Evolutionary conservation across 2,329 filamentous ascomycete species (phyloP).

Genomic region (Colletotrichum sp.): DNA sequence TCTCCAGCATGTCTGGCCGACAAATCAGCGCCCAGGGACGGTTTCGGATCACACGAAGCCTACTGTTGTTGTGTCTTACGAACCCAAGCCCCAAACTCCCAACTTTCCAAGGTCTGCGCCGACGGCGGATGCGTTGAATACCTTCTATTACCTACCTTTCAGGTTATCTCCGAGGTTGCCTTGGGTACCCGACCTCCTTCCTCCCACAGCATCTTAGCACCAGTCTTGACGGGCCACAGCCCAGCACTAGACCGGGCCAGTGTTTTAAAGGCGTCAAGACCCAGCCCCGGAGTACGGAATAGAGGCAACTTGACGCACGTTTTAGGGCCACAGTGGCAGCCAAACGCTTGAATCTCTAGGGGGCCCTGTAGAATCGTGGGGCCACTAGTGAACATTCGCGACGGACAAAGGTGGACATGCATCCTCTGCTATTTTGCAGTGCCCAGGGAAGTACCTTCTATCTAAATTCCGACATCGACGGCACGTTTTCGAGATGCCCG

Average conservation of each 20-base stretch:
- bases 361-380: conserved; percentile 4
- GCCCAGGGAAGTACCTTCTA: conserved; percentile 5
- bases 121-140: not conserved
- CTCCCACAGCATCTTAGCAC: not conserved
- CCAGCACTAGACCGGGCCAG: conserved; percentile 14
- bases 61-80: not conserved
- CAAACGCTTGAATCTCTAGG: not conserved
- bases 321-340: conserved; percentile 12
- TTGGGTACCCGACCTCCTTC: not conserved
- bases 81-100: not conserved
- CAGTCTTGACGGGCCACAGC: not conserved
- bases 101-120: not conserved
- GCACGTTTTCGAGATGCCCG: not conserved
- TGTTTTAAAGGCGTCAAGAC: conserved; percentile 18
- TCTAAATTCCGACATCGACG: not conserved
- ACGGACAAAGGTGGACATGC: not conserved
- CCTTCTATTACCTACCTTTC: too few species aligned
- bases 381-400: not conserved
- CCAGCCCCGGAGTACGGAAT: conserved; percentile 4
- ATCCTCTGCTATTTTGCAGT: not conserved
- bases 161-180: too few species aligned
- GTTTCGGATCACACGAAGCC: conserved; percentile 7
- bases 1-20: not conserved
- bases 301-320: conserved; percentile 17
- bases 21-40: conserved; percentile 11